Conservation (phyloP, 352 stramenopile species). For the Phytophthora sojae region DNA sequence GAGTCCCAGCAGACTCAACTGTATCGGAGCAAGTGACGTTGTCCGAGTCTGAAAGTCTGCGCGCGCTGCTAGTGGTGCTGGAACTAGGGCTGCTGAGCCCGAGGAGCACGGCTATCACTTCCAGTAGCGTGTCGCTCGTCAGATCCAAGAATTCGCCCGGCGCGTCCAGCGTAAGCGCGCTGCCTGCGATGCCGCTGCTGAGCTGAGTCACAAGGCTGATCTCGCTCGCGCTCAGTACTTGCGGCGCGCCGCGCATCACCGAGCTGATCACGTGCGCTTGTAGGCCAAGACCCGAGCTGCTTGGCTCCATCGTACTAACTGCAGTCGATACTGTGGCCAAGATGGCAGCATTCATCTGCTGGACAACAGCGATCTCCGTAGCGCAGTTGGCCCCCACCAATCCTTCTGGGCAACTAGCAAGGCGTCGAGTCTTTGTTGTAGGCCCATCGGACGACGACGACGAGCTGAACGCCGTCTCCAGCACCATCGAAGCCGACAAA, state of each 20-base stretch:
- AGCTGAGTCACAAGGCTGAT: conserved; percentile 52
- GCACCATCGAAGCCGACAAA: conserved; percentile 53
- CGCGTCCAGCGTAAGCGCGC: conserved; percentile 52
- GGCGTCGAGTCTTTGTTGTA: conserved; percentile 8
- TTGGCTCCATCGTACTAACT: conserved; percentile 46
- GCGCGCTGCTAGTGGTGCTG: neutral
- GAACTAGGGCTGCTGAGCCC: conserved; percentile 21
- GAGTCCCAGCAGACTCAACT: conserved; percentile 27
- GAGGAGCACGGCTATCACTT: conserved; percentile 54
- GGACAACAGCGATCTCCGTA: conserved; percentile 45
- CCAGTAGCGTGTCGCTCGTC: conserved; percentile 48
- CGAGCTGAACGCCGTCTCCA: conserved; percentile 49
- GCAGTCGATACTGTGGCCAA: conserved; percentile 46
- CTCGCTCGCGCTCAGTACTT: conserved; percentile 41
- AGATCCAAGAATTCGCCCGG: conserved; percentile 50
- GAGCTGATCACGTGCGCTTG: conserved; percentile 58
- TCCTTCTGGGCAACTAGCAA: conserved; percentile 33
- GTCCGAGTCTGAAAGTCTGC: conserved; percentile 18
- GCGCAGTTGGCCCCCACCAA: conserved; percentile 58
- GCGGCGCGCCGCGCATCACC: conserved; percentile 46
- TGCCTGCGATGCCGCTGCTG: conserved; percentile 49
- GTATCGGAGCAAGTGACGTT: conserved; percentile 10
- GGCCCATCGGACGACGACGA: conserved; percentile 10
- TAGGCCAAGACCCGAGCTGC: conserved; percentile 54
- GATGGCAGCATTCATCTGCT: conserved; percentile 52